These are phyloP conservation scores for Bidens hawaiensis DNA, from an alignment of 140 eudicot species.

Conservation along the genomic window DNA sequence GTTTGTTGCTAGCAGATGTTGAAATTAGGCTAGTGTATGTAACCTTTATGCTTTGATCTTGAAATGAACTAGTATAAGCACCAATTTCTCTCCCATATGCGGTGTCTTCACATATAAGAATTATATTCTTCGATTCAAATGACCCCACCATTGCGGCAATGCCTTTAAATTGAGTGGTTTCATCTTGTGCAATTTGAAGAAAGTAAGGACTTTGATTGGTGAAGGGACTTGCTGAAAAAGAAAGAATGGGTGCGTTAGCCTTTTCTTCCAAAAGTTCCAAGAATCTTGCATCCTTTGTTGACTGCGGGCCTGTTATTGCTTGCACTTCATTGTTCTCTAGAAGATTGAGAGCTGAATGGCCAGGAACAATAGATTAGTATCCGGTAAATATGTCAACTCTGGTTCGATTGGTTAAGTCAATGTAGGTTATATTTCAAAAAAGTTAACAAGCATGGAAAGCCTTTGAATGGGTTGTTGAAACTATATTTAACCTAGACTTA, in stretches of 20 bases:
- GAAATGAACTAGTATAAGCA: conserved; percentile 17
- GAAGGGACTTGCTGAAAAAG: conserved; percentile 16
- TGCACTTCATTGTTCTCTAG: conserved; percentile 26
- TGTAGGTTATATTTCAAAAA: too few species aligned
- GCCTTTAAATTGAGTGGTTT: conserved; percentile 33
- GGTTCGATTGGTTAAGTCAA: too few species aligned
- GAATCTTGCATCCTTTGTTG: conserved; percentile 15
- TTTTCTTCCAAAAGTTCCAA: conserved; percentile 14
- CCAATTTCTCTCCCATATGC: conserved; percentile 31
- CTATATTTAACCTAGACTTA: too few species aligned
- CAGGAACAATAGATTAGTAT: neutral
- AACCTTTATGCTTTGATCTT: conserved; percentile 9
- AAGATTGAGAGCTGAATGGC: conserved; percentile 32
- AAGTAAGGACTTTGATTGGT: conserved; percentile 20
- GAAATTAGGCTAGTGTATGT: conserved; percentile 28
- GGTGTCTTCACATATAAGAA: conserved; percentile 36
- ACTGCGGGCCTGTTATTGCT: conserved; percentile 28
- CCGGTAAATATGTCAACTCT: too few species aligned
- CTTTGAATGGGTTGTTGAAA: too few species aligned
- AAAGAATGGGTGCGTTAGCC: conserved; percentile 23
- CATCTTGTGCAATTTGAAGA: conserved; percentile 23
- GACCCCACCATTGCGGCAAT: conserved; percentile 27
- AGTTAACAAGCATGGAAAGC: too few species aligned
- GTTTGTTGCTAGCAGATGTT: neutral
- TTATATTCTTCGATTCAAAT: conserved; percentile 20